Evolutionary conservation across 345 rosid genomes (phyloP), one percentile per base, ranked within the genome.

Genomic region (Heritiera fomes): DNA sequence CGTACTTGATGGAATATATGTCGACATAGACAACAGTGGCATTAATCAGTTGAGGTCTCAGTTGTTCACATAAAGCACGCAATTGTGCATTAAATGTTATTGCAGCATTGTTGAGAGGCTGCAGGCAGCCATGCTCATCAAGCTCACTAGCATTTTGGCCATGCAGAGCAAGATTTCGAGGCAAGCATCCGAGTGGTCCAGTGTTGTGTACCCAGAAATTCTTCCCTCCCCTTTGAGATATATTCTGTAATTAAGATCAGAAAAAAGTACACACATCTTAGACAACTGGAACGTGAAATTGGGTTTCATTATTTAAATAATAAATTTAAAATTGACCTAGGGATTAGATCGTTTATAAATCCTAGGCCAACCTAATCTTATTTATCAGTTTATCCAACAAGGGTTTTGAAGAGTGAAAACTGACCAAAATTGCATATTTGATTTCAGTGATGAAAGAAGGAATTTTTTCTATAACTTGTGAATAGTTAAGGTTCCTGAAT

Each of bases 101-200:
- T 5, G 94, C 91, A 56, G 89, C 93, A 41, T 86, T 78, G 55
- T 92, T 88, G 60, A 88, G 88, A 65, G 84, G 79, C 32, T 77
- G 75, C 3, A 92, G 82, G 85, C 97, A 92, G 2, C 97, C 94
- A 43, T 79, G 60, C 77, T 83, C 83, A 77, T 92, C 94, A 30
- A 83, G 80, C 46, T 85, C 89, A 30, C 83, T 80, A 0, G 63
- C 83, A 3, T 72, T 83, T 76, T 83, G 84, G 41, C 78, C 80
- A 63, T 73, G 43, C 15, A 77, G 77, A 0, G 91, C 86, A 6
- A 92, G 86, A 59, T 84, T 84, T 67, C 86, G 85, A 0, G 97
- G 93, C 80, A 89, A 68, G 53, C 97, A 92, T 28, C 92, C 97
- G 52, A 91, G 77, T 50, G 97, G 97, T 17, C 97, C 94, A 1